A percentile compares a stretch with the other conserved stretches of the same genome.
Evolutionary conservation across 179 eudicot genomes (phyloP).

Genomic region (Silene noctiflora): DNA sequence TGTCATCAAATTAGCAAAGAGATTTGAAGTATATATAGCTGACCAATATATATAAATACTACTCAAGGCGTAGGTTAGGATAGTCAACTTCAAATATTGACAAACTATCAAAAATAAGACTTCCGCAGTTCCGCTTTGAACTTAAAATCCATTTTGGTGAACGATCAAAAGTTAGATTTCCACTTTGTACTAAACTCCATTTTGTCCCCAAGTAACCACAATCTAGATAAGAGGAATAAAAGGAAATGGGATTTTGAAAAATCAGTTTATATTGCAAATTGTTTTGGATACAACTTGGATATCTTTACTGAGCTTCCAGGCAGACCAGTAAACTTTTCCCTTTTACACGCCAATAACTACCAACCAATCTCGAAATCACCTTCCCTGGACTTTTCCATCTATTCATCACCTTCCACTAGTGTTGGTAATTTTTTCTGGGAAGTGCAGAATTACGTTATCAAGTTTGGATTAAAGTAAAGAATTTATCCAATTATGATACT

Average conservation of each 20-base stretch:
- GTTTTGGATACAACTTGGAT: not conserved
- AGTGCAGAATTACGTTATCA: not conserved
- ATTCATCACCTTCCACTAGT: not conserved
- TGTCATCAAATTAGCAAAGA: too few relatives aligned
- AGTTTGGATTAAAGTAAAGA: not conserved
- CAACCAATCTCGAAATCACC: too few relatives aligned
- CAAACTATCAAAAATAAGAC: not conserved
- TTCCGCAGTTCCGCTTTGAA: not conserved
- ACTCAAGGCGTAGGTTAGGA: not conserved
- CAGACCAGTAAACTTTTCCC: not conserved
- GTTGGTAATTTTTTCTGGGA: not conserved
- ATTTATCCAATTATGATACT: not conserved
- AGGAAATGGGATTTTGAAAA: not conserved
- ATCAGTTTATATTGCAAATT: not conserved
- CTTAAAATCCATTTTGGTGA: not conserved
- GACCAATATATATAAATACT: too few relatives aligned
- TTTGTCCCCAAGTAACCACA: not conserved
- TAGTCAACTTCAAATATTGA: not conserved
- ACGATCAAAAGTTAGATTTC: not conserved
- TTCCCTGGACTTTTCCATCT: not conserved
- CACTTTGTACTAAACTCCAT: not conserved
- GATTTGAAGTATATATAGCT: too few relatives aligned
- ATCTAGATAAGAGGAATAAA: not conserved
- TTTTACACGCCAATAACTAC: too few relatives aligned
- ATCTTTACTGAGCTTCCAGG: not conserved